Percentiles rank a stretch among this genome's conserved stretches.
Evolutionary conservation across 768 basidiomycete species (phyloP).

Genomic region (Lactarius indigo): DNA sequence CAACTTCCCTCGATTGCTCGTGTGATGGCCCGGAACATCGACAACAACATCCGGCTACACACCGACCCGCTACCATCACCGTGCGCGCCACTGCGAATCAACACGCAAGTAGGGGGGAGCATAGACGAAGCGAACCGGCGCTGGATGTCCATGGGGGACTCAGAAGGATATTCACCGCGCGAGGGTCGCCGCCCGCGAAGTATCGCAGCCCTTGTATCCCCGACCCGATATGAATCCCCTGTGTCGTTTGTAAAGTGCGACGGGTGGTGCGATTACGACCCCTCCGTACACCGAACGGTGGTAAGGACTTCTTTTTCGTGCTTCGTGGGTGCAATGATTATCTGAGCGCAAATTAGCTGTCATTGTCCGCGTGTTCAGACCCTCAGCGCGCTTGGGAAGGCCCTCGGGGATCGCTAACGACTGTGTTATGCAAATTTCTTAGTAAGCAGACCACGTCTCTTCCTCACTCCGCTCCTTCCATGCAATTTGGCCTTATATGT

Average conservation of each 20-base stretch:
- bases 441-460: not conserved
- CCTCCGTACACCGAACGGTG: not conserved
- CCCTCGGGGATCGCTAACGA: conserved; percentile 24
- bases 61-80: not conserved
- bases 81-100: not conserved
- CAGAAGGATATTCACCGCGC: not conserved
- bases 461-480: not conserved
- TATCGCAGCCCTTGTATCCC: not conserved
- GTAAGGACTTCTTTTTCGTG: not conserved
- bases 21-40: not conserved
- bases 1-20: not conserved
- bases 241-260: conserved; percentile 17
- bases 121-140: not conserved
- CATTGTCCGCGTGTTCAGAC: conserved; percentile 25
- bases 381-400: conserved; percentile 24
- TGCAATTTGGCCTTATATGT: not conserved
- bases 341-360: not conserved
- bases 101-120: not conserved
- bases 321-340: not conserved
- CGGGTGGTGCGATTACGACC: conserved; percentile 20
- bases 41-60: not conserved
- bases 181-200: not conserved
- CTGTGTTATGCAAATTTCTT: conserved; percentile 4
- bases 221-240: conserved; percentile 20
- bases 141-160: not conserved